These are phyloP conservation scores for Hymenoscyphus fructigenus DNA, from an alignment of 2,329 filamentous ascomycete genomes.

Conservation along the genomic window DNA sequence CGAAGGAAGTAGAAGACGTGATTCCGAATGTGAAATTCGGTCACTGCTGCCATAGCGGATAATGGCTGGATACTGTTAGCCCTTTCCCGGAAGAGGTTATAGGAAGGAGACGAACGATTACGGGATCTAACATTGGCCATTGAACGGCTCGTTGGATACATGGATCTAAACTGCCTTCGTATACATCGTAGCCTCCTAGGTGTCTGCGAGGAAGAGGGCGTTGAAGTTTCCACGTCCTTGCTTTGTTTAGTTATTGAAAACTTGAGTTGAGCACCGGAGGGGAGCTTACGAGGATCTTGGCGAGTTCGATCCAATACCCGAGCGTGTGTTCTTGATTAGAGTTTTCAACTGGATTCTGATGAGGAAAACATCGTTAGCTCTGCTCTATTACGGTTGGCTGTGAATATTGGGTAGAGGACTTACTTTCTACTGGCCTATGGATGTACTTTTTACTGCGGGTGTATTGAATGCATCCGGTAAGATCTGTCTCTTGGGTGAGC, in stretches of 20 bases:
- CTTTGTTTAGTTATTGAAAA: not conserved
- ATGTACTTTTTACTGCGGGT: no score
- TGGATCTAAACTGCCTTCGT: slow-evolving; percentile 61
- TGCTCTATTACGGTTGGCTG: not conserved
- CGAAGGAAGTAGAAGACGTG: slow-evolving; percentile 66
- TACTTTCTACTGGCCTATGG: no score
- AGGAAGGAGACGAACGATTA: slow-evolving; percentile 44
- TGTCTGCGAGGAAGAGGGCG: slow-evolving; percentile 59
- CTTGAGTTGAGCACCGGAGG: slow-evolving; percentile 49
- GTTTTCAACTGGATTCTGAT: not conserved
- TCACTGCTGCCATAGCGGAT: slow-evolving; percentile 66
- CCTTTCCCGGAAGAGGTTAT: slow-evolving; percentile 15
- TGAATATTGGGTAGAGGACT: no score
- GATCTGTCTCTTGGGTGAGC: no score
- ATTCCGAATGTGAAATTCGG: slow-evolving; percentile 67
- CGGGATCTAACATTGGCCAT: slow-evolving; percentile 70
- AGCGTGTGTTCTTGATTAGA: not conserved
- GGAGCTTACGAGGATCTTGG: slow-evolving; percentile 51
- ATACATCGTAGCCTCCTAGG: slow-evolving; percentile 70
- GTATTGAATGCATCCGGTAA: no score
- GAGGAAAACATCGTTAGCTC: no score
- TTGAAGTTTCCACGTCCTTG: not conserved
- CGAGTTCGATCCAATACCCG: not conserved
- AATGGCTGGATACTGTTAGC: slow-evolving; percentile 33
- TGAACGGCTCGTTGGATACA: slow-evolving; percentile 63